Evolutionary conservation across 306 rosid genomes (phyloP).

Genomic region (Quercus glauca): DNA sequence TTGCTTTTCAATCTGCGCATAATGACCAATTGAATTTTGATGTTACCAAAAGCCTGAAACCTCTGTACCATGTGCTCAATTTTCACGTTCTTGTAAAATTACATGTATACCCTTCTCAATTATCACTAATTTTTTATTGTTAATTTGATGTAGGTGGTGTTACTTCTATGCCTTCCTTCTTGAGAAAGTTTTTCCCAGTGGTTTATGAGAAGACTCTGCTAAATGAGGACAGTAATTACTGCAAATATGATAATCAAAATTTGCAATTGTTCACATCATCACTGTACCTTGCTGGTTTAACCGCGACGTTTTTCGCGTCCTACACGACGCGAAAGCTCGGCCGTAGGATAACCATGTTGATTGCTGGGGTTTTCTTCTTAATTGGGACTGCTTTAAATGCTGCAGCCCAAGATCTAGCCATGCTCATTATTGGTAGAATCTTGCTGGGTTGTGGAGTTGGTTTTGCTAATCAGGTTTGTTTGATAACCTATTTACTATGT

Average conservation of each 20-base stretch:
- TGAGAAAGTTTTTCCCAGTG: constrained; percentile 57
- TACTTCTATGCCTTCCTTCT: constrained; percentile 52
- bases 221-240: constrained; percentile 44
- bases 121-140: neutral
- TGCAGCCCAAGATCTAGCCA: constrained; percentile 41
- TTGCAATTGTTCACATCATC: constrained; percentile 67
- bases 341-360: constrained; percentile 62
- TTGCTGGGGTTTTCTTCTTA: constrained; percentile 60
- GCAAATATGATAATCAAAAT: constrained; percentile 56
- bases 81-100: neutral
- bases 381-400: constrained; percentile 51
- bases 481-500: neutral
- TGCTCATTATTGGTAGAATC: constrained; percentile 60
- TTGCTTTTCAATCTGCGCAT: neutral
- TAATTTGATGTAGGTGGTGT: constrained; percentile 54
- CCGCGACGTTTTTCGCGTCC: constrained; percentile 53
- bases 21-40: neutral
- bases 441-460: constrained; percentile 76
- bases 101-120: neutral
- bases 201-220: constrained; percentile 35
- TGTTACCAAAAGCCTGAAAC: neutral
- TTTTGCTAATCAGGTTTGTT: constrained; percentile 79
- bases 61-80: neutral
- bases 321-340: constrained; percentile 50
- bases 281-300: constrained; percentile 57